Base-by-base conservation (phyloP, 2,329 filamentous ascomycete species). In the Aspergillus spinulosporus region DNA sequence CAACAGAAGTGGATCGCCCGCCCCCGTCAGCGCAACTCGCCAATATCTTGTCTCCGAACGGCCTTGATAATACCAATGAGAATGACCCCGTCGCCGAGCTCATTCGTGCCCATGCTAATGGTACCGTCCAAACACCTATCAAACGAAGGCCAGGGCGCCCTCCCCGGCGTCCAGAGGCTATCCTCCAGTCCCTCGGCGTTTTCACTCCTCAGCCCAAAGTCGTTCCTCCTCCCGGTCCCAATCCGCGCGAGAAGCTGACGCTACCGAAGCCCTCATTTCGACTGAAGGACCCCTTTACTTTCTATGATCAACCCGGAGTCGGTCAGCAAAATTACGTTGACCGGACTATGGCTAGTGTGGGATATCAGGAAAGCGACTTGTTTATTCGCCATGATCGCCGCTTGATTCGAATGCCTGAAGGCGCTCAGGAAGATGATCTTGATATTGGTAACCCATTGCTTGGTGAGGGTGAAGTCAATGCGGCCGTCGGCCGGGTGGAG, bases 351-450 rank as follows among this genome's bases (percentile, higher is more conserved):
- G 92, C 92, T 64, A 93, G 91, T 66, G 89, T 96, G 46, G 93
- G 93, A 50, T 97, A 96, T 69, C 93, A 97, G 74, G 92, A 97
- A 76, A 96, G 89, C 66, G 93, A 97, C 74, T 82, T 92, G 57
- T 97, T 92, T 69, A 80, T 89, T 51, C 86, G 90, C 45, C 88
- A 90, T 4, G 88, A 92, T 52, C 83, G 84, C 58, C 86, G 83
- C 50, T 80, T 96, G 58, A 82, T 88, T 56, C 81, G 85, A 11
- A 78, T 86, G 61, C 78, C 81, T 2, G 85, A 88, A 67, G 82
- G 81, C 15, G 81, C 82, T 4, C 82, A 85, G 47, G 83, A 86
- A 64, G 85, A 88, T 64, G 85, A 88, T 62, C 74, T 87, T 15
- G 84, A 85, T 59, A 72, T 84, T 49, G 79, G 75, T 51, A 75